Percentiles rank a stretch among this genome's conserved stretches.
These are phyloP conservation scores for Carex scoparia DNA, from an alignment of 176 grass and related monocot species.

Conservation along the genomic window DNA sequence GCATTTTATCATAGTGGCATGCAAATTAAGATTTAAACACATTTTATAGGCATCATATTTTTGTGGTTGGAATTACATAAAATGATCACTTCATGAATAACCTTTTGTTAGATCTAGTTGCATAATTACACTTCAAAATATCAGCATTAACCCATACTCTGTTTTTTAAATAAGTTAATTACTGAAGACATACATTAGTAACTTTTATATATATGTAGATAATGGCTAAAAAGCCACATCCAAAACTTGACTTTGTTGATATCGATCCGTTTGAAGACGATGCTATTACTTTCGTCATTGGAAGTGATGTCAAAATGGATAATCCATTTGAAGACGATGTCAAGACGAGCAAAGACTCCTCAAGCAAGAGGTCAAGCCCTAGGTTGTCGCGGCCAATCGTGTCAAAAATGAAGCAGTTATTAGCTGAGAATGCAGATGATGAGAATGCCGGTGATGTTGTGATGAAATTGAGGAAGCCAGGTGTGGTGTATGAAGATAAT, in stretches of 20 bases:
- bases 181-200: background rate
- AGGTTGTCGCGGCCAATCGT: background rate
- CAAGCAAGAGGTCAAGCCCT: constrained; percentile 12
- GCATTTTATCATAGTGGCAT: background rate
- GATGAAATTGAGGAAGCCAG: constrained; percentile 64
- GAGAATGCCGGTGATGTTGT: constrained; percentile 19
- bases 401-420: background rate
- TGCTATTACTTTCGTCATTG: constrained; percentile 54
- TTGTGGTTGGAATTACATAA: background rate
- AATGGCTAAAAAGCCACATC: constrained; percentile 67
- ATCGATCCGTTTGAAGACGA: constrained; percentile 68
- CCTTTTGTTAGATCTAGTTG: background rate
- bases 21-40: background rate
- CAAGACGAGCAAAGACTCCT: background rate
- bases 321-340: background rate
- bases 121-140: background rate
- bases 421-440: background rate
- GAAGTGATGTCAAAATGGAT: constrained; percentile 38
- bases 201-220: constrained; percentile 45
- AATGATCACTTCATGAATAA: background rate
- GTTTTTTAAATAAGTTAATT: background rate
- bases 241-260: constrained; percentile 67
- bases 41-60: background rate
- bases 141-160: background rate
- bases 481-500: constrained; percentile 46